Evolutionary conservation across 495 filamentous ascomycete species (phyloP).

Genomic region (Penicillium atrosanguineum): DNA sequence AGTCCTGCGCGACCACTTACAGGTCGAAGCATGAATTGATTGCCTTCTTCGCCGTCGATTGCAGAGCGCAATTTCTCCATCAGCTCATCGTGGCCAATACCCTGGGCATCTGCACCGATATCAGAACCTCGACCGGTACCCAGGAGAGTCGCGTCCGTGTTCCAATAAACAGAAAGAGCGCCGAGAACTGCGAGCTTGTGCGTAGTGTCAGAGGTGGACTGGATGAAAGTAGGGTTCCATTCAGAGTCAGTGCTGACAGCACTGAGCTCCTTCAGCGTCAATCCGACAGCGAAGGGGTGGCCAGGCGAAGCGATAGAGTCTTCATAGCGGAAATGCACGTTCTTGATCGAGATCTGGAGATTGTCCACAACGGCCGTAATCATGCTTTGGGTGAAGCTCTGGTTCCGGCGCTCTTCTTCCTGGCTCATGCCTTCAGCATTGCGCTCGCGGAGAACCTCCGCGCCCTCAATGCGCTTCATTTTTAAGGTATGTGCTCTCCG

Average conservation of each 20-base stretch:
- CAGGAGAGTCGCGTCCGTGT: conserved; percentile 83
- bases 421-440: conserved; percentile 89
- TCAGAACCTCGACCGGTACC: conserved; percentile 66
- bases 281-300: conserved; percentile 88
- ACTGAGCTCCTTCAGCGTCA: conserved; percentile 92
- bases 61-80: conserved; percentile 70
- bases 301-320: conserved; percentile 94
- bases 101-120: conserved; percentile 61
- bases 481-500: conserved; percentile 79
- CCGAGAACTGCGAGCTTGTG: conserved; percentile 90
- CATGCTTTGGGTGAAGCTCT: conserved; percentile 93
- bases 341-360: conserved; percentile 93
- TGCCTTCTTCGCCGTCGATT: conserved; percentile 70
- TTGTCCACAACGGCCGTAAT: conserved; percentile 97
- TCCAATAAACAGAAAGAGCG: conserved; percentile 93
- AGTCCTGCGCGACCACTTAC: conserved; percentile 90
- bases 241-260: conserved; percentile 91
- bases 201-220: conserved; percentile 74
- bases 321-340: conserved; percentile 96
- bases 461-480: conserved; percentile 96
- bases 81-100: conserved; percentile 68
- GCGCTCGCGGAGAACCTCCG: conserved; percentile 86
- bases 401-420: conserved; percentile 92
- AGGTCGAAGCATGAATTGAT: conserved; percentile 93
- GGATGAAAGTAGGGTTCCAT: conserved; percentile 93